Base-by-base conservation (phyloP, 2,329 filamentous ascomycete genomes). In the Xylaria sp. region DNA sequence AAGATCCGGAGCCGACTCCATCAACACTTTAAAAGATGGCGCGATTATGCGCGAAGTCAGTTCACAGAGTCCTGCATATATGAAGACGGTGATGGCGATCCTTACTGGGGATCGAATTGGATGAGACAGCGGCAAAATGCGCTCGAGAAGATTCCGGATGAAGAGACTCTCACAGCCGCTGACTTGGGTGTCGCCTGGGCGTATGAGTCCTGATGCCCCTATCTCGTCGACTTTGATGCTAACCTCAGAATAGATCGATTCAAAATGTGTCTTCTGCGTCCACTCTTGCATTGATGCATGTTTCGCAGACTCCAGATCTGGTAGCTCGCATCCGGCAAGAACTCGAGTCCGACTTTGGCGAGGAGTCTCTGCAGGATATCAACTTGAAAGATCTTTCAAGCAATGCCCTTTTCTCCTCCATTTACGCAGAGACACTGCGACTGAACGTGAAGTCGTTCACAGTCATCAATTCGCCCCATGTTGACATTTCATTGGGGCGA, bases 361-460 rank as follows among this genome's bases (percentile, higher is more conserved):
- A 19, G 6, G n/a, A 23, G 4, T 35, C n/a, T 6, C 8, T 50
- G 10, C 11, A 9, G 6, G 19, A 51, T 30, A 23, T 42, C 3
- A 19, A 48, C 48, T 13, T 54, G 8, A 23, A 13, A 11, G 19
- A 44, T 16, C n/a, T 44, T 8, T 57, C 58, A n/a, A 46, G 13
- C 11, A n/a, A n/a, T 13, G 11, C 9, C 10, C 54, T 65, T 11
- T 56, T 65, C 18, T 56, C 30, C 7, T 59, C 62, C 0, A 55
- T 62, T 1, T 66, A 66, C 18, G 62, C 65, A 13, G 65, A 67
- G 16, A 60, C 54, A 0, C 30, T 67, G 3, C 63, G 64, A 1
- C 48, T 65, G 0, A 30, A 65, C 52, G 54, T 62, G 18, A 58
- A 59, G 4, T 39, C 39, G 0, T 61, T 52, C 18, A 16, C 50